Evolutionary conservation across 163 green algal genomes (phyloP).

Genomic region (Scenedesmus sp.): DNA sequence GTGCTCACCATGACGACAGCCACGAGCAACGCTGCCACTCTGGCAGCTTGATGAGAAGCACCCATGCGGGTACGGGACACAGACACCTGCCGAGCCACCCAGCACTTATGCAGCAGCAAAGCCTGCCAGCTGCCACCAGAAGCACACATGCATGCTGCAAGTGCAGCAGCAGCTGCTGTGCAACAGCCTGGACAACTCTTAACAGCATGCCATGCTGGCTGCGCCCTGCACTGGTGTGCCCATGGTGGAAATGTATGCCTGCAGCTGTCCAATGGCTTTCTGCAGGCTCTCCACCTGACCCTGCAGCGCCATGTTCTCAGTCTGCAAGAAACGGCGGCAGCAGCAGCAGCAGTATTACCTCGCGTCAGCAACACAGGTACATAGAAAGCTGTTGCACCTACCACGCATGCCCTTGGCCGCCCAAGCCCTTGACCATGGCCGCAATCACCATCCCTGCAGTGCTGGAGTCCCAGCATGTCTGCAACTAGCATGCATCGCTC

Average conservation of each 20-base stretch:
- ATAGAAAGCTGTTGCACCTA: background rate
- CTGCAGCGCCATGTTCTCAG: constrained; percentile 68
- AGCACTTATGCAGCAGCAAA: no score
- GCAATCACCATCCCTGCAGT: no score
- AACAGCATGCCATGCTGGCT: constrained; percentile 60
- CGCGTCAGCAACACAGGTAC: background rate
- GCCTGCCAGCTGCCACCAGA: no score
- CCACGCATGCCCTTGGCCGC: no score
- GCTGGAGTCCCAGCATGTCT: no score
- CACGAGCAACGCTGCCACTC: background rate
- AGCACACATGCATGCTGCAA: no score
- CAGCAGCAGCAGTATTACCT: background rate
- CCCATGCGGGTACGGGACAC: background rate
- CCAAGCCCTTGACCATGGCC: no score
- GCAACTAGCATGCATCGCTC: background rate
- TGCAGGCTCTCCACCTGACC: constrained; percentile 51
- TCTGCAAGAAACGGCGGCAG: background rate
- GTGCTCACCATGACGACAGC: background rate
- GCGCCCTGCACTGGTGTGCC: constrained; percentile 72
- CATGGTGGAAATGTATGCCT: constrained; percentile 60
- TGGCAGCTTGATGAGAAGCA: background rate
- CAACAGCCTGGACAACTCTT: background rate
- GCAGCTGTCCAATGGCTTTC: constrained; percentile 36
- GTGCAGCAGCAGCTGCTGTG: no score
- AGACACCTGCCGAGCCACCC: no score